phyloP scores from a whole-genome alignment of 2,329 filamentous ascomycete genomes.

The Alternaria sp. region DNA sequence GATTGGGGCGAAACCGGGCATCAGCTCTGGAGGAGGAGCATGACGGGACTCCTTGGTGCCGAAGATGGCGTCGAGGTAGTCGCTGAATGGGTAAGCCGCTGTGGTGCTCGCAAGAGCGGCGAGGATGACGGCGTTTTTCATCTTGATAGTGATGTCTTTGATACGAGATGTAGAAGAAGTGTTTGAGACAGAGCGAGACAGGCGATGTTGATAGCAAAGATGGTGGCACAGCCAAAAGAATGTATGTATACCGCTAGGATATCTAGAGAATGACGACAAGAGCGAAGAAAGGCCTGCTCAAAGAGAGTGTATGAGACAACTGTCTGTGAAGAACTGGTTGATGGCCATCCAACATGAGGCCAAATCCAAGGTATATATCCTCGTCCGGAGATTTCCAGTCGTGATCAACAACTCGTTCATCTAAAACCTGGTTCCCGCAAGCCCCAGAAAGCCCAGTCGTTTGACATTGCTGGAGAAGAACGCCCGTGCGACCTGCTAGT shows the following conservation, averaged over 20 bases:
- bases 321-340: constrained; percentile 22
- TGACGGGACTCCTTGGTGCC: constrained; percentile 18
- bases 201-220: constrained; percentile 2
- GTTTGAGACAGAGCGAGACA: background rate
- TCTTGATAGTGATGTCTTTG: constrained; percentile 10
- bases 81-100: constrained; percentile 25
- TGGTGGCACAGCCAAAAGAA: constrained; percentile 27
- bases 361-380: constrained; percentile 20
- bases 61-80: constrained; percentile 24
- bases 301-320: constrained; percentile 18
- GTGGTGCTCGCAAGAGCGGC: constrained; percentile 35
- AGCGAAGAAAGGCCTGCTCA: constrained; percentile 5
- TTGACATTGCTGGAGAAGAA: constrained; percentile 16
- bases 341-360: background rate
- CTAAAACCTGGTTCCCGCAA: constrained; percentile 8
- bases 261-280: constrained; percentile 20
- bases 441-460: constrained; percentile 16
- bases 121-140: constrained; percentile 34
- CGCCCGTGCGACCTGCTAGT: constrained; percentile 10
- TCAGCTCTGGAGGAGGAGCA: constrained; percentile 5
- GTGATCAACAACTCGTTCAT: constrained; percentile 20
- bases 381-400: constrained; percentile 11
- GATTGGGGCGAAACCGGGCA: constrained; percentile 9
- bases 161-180: background rate
- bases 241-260: constrained; percentile 21